Conservation (phyloP, 306 rosid species). For the Dryas alaskensis region DNA sequence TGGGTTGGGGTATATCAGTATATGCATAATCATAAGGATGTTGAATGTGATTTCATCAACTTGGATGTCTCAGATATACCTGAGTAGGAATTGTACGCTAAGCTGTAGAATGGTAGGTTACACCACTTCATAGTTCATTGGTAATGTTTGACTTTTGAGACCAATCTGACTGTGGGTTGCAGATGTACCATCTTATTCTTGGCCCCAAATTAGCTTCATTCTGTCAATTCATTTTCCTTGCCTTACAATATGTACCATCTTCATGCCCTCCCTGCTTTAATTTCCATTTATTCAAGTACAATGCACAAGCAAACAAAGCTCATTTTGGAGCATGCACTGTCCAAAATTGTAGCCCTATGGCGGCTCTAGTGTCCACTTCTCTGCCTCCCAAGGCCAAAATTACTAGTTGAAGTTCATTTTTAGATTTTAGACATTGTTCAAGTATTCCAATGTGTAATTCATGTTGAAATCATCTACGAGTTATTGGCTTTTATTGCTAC, state of each 20-base stretch:
- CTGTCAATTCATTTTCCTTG: background rate
- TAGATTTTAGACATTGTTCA: too few relatives aligned
- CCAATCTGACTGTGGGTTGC: background rate
- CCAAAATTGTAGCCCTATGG: background rate
- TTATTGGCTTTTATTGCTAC: background rate
- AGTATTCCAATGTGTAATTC: too few relatives aligned
- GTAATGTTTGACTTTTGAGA: background rate
- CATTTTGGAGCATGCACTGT: background rate
- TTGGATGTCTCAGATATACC: background rate
- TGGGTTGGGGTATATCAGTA: too few relatives aligned
- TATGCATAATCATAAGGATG: background rate
- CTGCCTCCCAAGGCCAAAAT: background rate
- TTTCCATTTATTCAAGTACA: background rate
- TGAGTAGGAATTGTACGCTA: background rate
- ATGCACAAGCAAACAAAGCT: background rate
- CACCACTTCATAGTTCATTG: background rate
- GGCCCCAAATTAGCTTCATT: background rate
- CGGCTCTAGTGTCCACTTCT: too few relatives aligned
- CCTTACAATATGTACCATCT: background rate
- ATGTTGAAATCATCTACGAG: background rate
- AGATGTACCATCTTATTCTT: background rate
- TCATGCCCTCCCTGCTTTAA: background rate
- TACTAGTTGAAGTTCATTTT: too few relatives aligned
- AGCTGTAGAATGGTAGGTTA: conserved; percentile 17
- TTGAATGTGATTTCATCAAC: background rate